These are phyloP conservation scores for Pterocarpus macrocarpus DNA, from an alignment of 306 rosid species.

Conservation along the genomic window DNA sequence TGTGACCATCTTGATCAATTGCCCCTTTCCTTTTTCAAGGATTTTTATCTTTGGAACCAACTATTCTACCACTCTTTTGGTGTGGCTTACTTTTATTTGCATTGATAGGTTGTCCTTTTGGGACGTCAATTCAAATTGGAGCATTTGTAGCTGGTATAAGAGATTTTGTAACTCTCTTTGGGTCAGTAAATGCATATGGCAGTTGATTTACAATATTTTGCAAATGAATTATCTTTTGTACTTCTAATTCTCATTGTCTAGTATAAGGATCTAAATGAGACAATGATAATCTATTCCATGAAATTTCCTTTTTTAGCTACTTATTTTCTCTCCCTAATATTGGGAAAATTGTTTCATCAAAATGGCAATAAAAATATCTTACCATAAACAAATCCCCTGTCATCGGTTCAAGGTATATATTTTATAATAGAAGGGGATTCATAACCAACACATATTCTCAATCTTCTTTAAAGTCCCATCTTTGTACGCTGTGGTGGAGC, in stretches of 20 bases:
- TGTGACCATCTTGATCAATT: no score
- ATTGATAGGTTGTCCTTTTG: background rate
- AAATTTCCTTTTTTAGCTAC: no score
- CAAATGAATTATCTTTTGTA: background rate
- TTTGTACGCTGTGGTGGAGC: background rate
- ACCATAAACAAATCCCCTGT: no score
- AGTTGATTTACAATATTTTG: background rate
- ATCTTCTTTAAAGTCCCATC: no score
- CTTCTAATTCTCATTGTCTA: background rate
- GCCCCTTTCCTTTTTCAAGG: background rate
- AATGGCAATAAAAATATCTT: background rate
- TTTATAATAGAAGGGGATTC: no score
- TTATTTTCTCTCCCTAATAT: no score
- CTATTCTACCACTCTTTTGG: background rate
- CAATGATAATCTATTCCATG: background rate
- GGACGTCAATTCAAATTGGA: background rate
- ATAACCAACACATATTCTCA: no score
- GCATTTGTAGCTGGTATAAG: background rate
- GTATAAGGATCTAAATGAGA: background rate
- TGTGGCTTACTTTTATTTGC: background rate
- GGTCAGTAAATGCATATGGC: background rate
- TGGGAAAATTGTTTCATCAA: background rate
- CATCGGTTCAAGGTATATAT: background rate
- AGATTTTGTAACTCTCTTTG: background rate
- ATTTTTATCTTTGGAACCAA: background rate